Evolutionary conservation across 2,329 filamentous ascomycete genomes (phyloP).

Genomic region (Colletotrichum endophyticum): DNA sequence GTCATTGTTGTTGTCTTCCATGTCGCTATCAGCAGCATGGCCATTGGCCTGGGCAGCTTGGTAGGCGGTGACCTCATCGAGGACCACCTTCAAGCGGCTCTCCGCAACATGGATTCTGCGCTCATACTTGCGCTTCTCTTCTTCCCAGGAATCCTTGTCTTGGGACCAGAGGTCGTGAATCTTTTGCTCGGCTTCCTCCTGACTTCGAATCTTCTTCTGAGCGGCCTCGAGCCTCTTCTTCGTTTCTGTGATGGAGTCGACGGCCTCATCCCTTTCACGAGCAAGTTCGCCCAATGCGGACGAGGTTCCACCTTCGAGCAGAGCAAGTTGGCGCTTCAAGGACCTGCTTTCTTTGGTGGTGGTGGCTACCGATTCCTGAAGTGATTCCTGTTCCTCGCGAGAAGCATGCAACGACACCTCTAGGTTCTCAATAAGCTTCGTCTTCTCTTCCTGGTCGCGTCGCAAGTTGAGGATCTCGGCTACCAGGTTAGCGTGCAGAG

Average conservation of each 20-base stretch:
- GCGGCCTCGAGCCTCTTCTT: conserved; percentile 77
- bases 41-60: conserved; percentile 59
- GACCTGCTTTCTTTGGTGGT: conserved; percentile 79
- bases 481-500: conserved; percentile 90
- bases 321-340: conserved; percentile 82
- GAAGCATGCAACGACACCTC: conserved; percentile 76
- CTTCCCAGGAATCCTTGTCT: conserved; percentile 85
- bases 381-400: conserved; percentile 74
- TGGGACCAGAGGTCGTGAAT: conserved; percentile 81
- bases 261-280: conserved; percentile 83
- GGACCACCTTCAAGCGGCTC: conserved; percentile 78
- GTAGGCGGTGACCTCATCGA: conserved; percentile 83
- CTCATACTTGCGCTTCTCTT: conserved; percentile 82
- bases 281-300: conserved; percentile 84
- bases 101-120: conserved; percentile 90
- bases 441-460: conserved; percentile 89
- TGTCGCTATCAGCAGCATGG: conserved; percentile 57
- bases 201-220: conserved; percentile 77
- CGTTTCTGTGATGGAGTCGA: conserved; percentile 73
- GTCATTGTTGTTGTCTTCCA: conserved; percentile 72
- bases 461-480: conserved; percentile 90
- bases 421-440: conserved; percentile 82
- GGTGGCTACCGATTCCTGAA: conserved; percentile 66
- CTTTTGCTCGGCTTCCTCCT: conserved; percentile 83
- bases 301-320: conserved; percentile 86